These are phyloP conservation scores for Ophiostoma sp. DNA, from an alignment of 2,329 filamentous ascomycete species.

Conservation along the genomic window DNA sequence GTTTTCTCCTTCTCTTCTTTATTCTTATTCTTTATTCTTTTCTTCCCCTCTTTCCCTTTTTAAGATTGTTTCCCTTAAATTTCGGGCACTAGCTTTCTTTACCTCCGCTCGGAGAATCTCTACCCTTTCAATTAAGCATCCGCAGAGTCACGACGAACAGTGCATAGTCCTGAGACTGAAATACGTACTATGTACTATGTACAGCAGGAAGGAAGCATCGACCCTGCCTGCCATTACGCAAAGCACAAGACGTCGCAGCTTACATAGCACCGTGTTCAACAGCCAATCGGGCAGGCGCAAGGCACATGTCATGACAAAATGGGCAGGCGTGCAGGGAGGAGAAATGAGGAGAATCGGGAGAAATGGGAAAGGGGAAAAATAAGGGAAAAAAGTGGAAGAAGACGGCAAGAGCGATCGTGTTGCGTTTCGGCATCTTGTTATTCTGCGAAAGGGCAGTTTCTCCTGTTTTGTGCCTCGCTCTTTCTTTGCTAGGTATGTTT, in stretches of 20 bases:
- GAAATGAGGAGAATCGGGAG: not conserved
- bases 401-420: slow-evolving; percentile 4
- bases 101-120: not conserved
- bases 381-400: not conserved
- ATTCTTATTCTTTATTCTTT: not conserved
- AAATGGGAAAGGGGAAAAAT: not conserved
- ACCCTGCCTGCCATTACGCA: not conserved
- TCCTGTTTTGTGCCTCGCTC: not conserved
- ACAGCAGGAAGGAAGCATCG: not conserved
- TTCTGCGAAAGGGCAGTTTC: not conserved
- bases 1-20: not conserved
- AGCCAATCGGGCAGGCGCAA: not conserved
- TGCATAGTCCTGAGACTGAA: not conserved
- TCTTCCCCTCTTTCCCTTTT: not conserved
- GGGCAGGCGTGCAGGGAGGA: not conserved
- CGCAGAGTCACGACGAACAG: too few species aligned
- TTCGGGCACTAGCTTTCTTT: not conserved
- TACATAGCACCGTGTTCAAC: too few species aligned
- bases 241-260: not conserved
- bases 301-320: not conserved
- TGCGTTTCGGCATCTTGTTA: not conserved
- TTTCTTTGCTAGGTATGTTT: not conserved
- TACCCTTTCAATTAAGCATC: not conserved
- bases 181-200: not conserved
- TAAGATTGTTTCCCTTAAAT: not conserved